Conservation (phyloP, 257 asterid genomes). For the Solanum virginianum region DNA sequence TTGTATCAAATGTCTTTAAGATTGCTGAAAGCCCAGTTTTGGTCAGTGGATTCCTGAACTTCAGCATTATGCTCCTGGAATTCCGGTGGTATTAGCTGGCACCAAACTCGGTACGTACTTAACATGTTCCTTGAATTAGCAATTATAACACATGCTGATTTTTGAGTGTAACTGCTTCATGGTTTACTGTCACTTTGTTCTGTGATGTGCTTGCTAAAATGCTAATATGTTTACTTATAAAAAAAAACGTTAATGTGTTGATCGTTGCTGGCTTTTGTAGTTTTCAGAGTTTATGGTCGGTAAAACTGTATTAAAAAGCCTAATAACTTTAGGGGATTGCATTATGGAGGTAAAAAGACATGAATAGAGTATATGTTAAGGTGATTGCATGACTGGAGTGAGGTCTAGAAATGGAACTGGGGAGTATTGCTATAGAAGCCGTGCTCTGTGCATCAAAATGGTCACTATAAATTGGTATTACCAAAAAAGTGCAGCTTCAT, state of each 20-base stretch:
- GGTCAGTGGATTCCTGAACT: slow-evolving; percentile 96
- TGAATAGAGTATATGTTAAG: neutral
- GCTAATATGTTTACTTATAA: neutral
- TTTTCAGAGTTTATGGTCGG: neutral
- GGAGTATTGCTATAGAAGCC: neutral
- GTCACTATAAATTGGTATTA: neutral
- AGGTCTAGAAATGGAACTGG: neutral
- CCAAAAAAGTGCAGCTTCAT: neutral
- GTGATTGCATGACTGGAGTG: neutral
- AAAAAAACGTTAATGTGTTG: neutral
- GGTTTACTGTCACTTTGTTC: neutral
- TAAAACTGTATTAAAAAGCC: neutral
- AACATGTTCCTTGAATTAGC: neutral
- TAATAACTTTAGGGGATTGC: neutral
- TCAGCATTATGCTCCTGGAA: slow-evolving; percentile 82
- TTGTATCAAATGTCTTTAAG: neutral
- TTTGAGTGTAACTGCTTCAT: neutral
- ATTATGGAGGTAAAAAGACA: neutral
- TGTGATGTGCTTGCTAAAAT: neutral
- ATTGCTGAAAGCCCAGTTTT: slow-evolving; percentile 7
- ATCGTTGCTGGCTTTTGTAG: neutral
- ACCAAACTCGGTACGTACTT: slow-evolving; percentile 64
- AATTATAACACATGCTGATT: neutral
- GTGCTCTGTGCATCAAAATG: neutral
- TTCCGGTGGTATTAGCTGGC: slow-evolving; percentile 75